phyloP scores from a whole-genome alignment of 768 basidiomycete species.

The Suillus placidus region DNA sequence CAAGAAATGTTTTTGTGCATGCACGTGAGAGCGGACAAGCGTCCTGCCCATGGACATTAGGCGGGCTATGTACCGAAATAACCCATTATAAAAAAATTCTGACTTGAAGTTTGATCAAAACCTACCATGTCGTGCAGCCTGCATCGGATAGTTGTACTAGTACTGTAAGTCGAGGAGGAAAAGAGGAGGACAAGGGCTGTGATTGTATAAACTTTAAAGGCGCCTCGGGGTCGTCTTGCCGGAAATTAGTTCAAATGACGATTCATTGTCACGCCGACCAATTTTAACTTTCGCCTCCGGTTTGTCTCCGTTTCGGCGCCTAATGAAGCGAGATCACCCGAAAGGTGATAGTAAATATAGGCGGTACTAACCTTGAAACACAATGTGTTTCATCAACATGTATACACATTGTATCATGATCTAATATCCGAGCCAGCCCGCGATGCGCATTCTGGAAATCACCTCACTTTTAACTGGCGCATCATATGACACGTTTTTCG shows the following conservation, averaged over 20 bases:
- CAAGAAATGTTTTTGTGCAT: neutral
- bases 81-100: neutral
- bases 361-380: neutral
- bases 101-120: neutral
- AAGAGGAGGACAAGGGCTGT: neutral
- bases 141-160: neutral
- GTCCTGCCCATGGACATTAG: neutral
- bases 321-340: conserved; percentile 1
- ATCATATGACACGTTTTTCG: neutral
- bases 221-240: neutral
- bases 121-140: conserved; percentile 3
- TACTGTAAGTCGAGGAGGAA: neutral
- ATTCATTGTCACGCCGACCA: neutral
- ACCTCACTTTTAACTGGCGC: neutral
- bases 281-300: neutral
- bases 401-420: neutral
- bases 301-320: neutral
- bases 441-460: neutral
- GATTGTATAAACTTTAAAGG: neutral
- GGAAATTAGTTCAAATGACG: neutral
- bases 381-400: neutral
- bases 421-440: neutral
- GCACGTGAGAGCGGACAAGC: conserved; percentile 7
- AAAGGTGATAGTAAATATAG: neutral
- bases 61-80: neutral